These are phyloP conservation scores for Monosporascus sp. DNA, from an alignment of 2,329 filamentous ascomycete species.

Conservation along the genomic window DNA sequence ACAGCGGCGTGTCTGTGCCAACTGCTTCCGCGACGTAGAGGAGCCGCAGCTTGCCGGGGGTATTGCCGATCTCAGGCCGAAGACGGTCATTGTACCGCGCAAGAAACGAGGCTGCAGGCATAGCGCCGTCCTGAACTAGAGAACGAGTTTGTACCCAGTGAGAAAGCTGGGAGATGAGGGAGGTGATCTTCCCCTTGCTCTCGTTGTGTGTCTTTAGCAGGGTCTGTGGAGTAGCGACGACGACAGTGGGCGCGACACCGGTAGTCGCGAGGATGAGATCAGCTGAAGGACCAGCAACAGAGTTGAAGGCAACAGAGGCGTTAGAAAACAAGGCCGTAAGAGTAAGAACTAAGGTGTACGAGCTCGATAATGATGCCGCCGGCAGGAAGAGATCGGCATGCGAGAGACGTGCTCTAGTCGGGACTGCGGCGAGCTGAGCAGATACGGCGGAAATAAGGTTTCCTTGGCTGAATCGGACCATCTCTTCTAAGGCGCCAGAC, in stretches of 20 bases:
- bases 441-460: slow-evolving; percentile 88
- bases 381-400: slow-evolving; percentile 79
- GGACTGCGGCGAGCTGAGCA: slow-evolving; percentile 71
- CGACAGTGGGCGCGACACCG: slow-evolving; percentile 73
- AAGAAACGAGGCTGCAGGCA: slow-evolving; percentile 63
- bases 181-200: slow-evolving; percentile 54
- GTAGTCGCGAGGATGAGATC: slow-evolving; percentile 70
- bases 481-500: slow-evolving; percentile 52
- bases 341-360: slow-evolving; percentile 74
- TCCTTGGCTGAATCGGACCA: slow-evolving; percentile 74
- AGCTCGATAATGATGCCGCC: slow-evolving; percentile 73
- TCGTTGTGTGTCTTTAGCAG: slow-evolving; percentile 63
- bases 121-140: slow-evolving; percentile 65
- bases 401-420: slow-evolving; percentile 67
- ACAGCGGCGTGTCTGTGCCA: slow-evolving; percentile 54
- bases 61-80: slow-evolving; percentile 54
- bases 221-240: slow-evolving; percentile 72
- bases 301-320: slow-evolving; percentile 81
- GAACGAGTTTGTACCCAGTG: slow-evolving; percentile 68
- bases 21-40: slow-evolving; percentile 73
- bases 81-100: slow-evolving; percentile 57
- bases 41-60: slow-evolving; percentile 71
- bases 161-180: slow-evolving; percentile 60
- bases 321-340: slow-evolving; percentile 81
- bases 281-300: slow-evolving; percentile 69